These are phyloP conservation scores for Saccharum officinarum DNA, from an alignment of 176 grass and related monocot species.

Conservation along the genomic window DNA sequence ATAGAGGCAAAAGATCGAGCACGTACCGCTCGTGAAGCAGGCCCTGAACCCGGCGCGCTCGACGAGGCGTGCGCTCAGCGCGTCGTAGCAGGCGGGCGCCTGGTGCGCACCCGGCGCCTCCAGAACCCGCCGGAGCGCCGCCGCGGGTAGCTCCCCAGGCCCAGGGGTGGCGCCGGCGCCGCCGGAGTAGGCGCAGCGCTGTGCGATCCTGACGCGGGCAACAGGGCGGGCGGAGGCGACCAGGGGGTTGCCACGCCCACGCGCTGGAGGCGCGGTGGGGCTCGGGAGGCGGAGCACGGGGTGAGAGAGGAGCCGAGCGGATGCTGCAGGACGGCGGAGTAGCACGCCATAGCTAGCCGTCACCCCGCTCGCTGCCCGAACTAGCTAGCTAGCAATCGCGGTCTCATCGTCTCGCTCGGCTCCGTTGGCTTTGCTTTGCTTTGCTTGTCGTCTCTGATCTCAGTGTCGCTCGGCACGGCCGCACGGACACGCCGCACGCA, in stretches of 20 bases:
- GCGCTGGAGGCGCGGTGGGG: neutral
- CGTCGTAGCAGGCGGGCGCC: constrained; percentile 91
- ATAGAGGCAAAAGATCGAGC: constrained; percentile 39
- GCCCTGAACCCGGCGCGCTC: constrained; percentile 70
- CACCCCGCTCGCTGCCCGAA: neutral
- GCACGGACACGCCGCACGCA: too few species aligned
- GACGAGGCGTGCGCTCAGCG: constrained; percentile 78
- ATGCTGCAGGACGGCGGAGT: constrained; percentile 36
- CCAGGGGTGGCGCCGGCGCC: neutral
- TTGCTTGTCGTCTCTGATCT: neutral
- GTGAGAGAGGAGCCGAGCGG: constrained; percentile 18
- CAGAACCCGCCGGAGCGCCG: constrained; percentile 57
- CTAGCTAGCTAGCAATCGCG: neutral
- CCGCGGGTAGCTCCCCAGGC: constrained; percentile 31
- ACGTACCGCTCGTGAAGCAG: constrained; percentile 88
- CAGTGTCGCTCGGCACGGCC: too few species aligned
- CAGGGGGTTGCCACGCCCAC: neutral
- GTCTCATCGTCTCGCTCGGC: neutral
- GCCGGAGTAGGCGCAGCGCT: constrained; percentile 31
- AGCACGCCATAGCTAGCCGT: constrained; percentile 36
- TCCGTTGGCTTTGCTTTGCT: neutral
- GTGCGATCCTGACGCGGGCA: constrained; percentile 21
- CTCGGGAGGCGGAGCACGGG: neutral
- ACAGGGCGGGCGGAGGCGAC: neutral
- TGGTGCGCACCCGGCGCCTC: constrained; percentile 61